Percentiles rank a stretch among this genome's conserved stretches.
Evolutionary conservation across 1,284 basidiomycete species (phyloP).

Genomic region (Marasmius fiardii): DNA sequence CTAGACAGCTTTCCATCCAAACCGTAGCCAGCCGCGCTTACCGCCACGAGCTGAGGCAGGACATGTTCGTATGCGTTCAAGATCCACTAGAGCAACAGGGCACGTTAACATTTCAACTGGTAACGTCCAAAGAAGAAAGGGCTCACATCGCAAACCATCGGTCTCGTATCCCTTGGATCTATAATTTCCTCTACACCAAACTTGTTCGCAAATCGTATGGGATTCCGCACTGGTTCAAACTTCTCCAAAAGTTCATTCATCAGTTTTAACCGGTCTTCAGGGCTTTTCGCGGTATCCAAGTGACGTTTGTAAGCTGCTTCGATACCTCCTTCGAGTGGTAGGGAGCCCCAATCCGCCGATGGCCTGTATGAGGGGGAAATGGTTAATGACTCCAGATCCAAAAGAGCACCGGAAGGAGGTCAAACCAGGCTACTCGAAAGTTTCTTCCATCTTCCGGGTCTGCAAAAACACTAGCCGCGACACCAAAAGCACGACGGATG

Average conservation of each 20-base stretch:
- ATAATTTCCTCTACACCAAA: slow-evolving; percentile 42
- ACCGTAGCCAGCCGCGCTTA: slow-evolving; percentile 23
- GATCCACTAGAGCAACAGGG: slow-evolving; percentile 24
- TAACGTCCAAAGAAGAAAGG: not conserved
- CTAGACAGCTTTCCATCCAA: slow-evolving; percentile 26
- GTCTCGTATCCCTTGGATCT: slow-evolving; percentile 39
- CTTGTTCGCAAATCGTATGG: slow-evolving; percentile 34
- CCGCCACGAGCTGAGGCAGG: slow-evolving; percentile 26
- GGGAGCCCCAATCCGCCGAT: slow-evolving; percentile 41
- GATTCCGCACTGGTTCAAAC: slow-evolving; percentile 37
- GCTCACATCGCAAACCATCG: slow-evolving; percentile 35
- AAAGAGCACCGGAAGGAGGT: not conserved
- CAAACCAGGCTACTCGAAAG: slow-evolving; percentile 38
- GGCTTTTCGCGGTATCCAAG: slow-evolving; percentile 27
- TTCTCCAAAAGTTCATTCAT: slow-evolving; percentile 33
- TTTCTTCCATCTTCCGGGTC: slow-evolving; percentile 35
- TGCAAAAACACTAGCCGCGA: slow-evolving; percentile 37
- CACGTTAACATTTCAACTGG: not conserved
- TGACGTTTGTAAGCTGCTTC: slow-evolving; percentile 43
- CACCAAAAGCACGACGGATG: slow-evolving; percentile 37
- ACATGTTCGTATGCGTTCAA: slow-evolving; percentile 27
- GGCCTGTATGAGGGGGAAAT: slow-evolving; percentile 30
- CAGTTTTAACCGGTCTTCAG: slow-evolving; percentile 32
- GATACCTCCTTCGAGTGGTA: slow-evolving; percentile 40
- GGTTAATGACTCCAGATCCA: not conserved